Evolutionary conservation across 306 rosid species (phyloP).

Genomic region (Datisca glomerata): DNA sequence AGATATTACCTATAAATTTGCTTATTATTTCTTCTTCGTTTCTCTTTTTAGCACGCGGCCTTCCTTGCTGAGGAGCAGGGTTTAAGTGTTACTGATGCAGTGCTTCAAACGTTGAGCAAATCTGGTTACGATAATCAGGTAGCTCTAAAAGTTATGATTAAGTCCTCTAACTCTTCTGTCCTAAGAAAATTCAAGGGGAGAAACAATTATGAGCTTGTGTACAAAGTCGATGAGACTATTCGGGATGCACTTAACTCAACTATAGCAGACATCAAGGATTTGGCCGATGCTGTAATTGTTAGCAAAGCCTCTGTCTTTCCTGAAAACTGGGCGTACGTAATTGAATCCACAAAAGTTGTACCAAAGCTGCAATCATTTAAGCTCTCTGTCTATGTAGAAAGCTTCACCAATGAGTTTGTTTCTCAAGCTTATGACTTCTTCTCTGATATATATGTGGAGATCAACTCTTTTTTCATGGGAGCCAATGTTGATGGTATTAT

Average conservation of each 20-base stretch:
- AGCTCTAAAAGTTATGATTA: slow-evolving; percentile 50
- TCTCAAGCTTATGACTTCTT: slow-evolving; percentile 89
- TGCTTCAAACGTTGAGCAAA: slow-evolving; percentile 34
- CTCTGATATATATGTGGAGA: slow-evolving; percentile 75
- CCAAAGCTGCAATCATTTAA: slow-evolving; percentile 27
- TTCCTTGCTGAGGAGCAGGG: slow-evolving; percentile 46
- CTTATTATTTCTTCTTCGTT: too few relatives aligned
- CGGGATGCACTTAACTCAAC: slow-evolving; percentile 32
- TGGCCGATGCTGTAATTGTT: slow-evolving; percentile 61
- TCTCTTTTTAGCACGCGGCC: slow-evolving; percentile 53
- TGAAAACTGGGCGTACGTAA: slow-evolving; percentile 8
- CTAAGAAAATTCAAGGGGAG: slow-evolving; percentile 47
- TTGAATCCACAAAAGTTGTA: slow-evolving; percentile 22
- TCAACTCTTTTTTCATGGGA: slow-evolving; percentile 42
- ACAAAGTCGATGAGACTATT: slow-evolving; percentile 42
- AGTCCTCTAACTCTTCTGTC: slow-evolving; percentile 67
- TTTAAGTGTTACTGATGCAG: slow-evolving; percentile 43
- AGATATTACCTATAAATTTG: too few relatives aligned
- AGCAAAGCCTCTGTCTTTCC: slow-evolving; percentile 49
- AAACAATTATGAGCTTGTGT: slow-evolving; percentile 48
- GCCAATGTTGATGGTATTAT: slow-evolving; percentile 45
- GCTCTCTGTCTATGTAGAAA: slow-evolving; percentile 62
- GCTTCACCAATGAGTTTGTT: slow-evolving; percentile 78
- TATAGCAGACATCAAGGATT: slow-evolving; percentile 41
- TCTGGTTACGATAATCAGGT: slow-evolving; percentile 54